Evolutionary conservation across 164 flowering plant species (phyloP), one percentile per base, ranked within the genome.

Genomic region (Chimonanthus praecox): DNA sequence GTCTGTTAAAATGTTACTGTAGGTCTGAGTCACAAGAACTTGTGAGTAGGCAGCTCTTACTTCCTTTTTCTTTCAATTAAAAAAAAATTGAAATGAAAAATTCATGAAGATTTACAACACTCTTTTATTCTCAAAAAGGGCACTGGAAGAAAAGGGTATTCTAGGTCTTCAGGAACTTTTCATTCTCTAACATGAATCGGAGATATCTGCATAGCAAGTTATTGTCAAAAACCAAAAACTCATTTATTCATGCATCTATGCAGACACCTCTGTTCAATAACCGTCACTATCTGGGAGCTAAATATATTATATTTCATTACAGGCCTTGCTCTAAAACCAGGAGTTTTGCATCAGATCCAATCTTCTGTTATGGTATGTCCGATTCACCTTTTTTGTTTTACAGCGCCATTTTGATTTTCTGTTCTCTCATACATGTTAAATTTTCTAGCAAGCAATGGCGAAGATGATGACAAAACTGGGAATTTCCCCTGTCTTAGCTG

Each of bases 311-410:
- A 54, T 67, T 74, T 15, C 68, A 33, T 84, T 72, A 67, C 85
- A 95, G 99, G 99, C 51, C 80, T 93, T 83, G 93, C 97, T 78
- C 65, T 92, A 79, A 95, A 95, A 84, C 99, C 98, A 71, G 83
- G 90, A 21, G 90, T 85, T 66, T 66, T 90, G 77, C 80, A 86
- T 74, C 85, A 82, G 64, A 62, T 88, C 77, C 98, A 95, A 78
- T 80, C 85, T 70, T 77, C 69, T 79, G 13, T 87, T 65, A 71
- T 81, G 43, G 99, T 93, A 87, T 47, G 86, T 69, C 6, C 81
- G 10, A 21, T 51, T 71, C 78, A 68, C 65, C 63, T 60, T 0
- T 62, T n/a, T 0, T 61, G n/a, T 62, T 49, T 47, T 9, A 47
- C n/a, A 44, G 2, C 68, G 10, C 58, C 54, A 2, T 50, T 7